Evolutionary conservation across 345 rosid species (phyloP), one percentile per base, ranked within the genome.

Genomic region (Passiflora organensis): DNA sequence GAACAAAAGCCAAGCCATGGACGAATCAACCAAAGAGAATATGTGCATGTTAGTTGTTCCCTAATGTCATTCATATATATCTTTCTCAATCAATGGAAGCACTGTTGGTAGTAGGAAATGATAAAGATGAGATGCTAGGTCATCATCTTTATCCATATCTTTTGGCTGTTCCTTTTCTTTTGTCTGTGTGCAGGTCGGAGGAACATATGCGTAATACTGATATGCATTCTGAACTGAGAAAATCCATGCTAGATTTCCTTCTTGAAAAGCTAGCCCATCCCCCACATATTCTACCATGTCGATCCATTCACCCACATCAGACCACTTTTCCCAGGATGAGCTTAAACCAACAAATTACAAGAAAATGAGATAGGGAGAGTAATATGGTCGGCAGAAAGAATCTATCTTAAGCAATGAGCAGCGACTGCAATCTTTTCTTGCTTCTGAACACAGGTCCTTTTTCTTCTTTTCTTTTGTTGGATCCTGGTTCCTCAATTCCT

Each of bases 401-500:
- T n/a, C n/a, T n/a, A 14, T 12, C 28, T 15, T 8, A n/a, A 48
- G 43, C 48, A 44, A 73, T 76, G 87, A 52, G 87, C 80, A 60
- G 85, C 74, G 51, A 76, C 67, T 37, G 79, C 80, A 37, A 69
- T 81, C 59, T 84, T 79, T 61, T 76, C 78, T 13, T 75, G 69
- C 63, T 78, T 77, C 76, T 59, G 66, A 28, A 23, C 63, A 42
- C 73, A n/a, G 67, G 5, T 28, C 8, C 34, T 28, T 8, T 28
- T 28, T 3, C 34, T 28, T 8, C 34, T 28, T 28, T 2, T 3
- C 34, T 2, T 3, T 28, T 47, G 55, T 61, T 63, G 16, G 50
- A 42, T 74, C 76, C 78, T 14, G 88, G 89, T 74, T 83, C 83
- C 67, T 72, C 88, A 49, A 89, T 85, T 68, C 97, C 99, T 80